Percentiles rank a stretch among this genome's conserved stretches.
Conservation (phyloP, 352 stramenopile species). For the Phytophthora europaea region DNA sequence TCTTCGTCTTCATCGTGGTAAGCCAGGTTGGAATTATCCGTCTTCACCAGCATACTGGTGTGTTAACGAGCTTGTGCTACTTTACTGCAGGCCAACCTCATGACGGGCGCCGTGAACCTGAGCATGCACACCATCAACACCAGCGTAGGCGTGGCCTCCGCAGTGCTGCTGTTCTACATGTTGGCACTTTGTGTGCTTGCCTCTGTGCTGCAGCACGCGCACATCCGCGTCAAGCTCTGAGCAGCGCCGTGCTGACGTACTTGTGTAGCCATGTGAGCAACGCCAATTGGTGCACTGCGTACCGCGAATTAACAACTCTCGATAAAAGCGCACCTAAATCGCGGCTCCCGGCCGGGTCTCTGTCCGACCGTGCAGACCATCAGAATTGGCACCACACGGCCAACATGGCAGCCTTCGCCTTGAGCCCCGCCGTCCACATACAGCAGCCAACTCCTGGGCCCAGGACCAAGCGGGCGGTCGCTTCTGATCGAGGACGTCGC, state of each 20-base stretch:
- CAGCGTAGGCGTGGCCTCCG: constrained; percentile 39
- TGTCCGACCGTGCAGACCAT: constrained; percentile 26
- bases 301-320: constrained; percentile 29
- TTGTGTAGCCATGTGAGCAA: constrained; percentile 23
- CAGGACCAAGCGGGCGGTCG: not conserved
- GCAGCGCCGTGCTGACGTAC: constrained; percentile 13
- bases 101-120: constrained; percentile 81
- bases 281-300: constrained; percentile 3
- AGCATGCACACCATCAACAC: constrained; percentile 87
- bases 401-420: not conserved
- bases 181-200: constrained; percentile 63
- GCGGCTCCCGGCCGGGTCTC: constrained; percentile 13
- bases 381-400: constrained; percentile 28
- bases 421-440: no score
- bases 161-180: constrained; percentile 77
- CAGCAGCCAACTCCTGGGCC: not conserved
- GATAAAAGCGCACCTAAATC: constrained; percentile 24
- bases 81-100: constrained; percentile 72
- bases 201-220: constrained; percentile 55
- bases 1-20: constrained; percentile 88
- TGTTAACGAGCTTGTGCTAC: constrained; percentile 1
- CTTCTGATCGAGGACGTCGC: constrained; percentile 9
- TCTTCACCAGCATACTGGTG: not conserved
- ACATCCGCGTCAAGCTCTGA: constrained; percentile 83
- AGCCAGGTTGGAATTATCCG: not conserved